Evolutionary conservation across 345 rosid genomes (phyloP).

Genomic region (Xanthoceras sorbifolium): DNA sequence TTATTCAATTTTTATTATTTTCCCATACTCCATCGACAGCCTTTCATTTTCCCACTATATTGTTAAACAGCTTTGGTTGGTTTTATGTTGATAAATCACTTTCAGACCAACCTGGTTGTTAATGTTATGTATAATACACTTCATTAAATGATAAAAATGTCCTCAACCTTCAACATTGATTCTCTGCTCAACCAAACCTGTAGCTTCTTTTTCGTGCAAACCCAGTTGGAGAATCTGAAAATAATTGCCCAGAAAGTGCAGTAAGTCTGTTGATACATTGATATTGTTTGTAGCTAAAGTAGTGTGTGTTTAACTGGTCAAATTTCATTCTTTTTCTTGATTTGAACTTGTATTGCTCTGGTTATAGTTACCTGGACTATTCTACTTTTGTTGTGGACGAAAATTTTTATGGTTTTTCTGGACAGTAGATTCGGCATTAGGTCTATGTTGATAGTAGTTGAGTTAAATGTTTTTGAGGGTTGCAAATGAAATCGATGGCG

Average conservation of each 20-base stretch:
- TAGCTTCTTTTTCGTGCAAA: neutral
- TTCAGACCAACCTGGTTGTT: constrained; percentile 7
- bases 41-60: neutral
- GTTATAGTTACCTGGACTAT: neutral
- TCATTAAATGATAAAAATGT: neutral
- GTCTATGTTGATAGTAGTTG: neutral
- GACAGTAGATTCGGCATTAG: neutral
- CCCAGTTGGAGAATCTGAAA: constrained; percentile 18
- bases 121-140: neutral
- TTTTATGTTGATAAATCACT: constrained; percentile 16
- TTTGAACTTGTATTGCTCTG: constrained; percentile 12
- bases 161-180: neutral
- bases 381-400: neutral
- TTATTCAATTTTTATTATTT: neutral
- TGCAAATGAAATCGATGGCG: constrained; percentile 24
- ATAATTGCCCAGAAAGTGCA: neutral
- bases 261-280: neutral
- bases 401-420: neutral
- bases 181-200: constrained; percentile 11
- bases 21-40: constrained; percentile 13
- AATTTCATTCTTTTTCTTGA: neutral
- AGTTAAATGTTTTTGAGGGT: neutral
- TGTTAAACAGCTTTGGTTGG: neutral
- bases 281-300: constrained; percentile 5
- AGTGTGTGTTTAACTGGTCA: neutral